Evolutionary conservation across 176 grass and related monocot genomes (phyloP), one percentile per base, ranked within the genome.

Genomic region (Secale cereale): DNA sequence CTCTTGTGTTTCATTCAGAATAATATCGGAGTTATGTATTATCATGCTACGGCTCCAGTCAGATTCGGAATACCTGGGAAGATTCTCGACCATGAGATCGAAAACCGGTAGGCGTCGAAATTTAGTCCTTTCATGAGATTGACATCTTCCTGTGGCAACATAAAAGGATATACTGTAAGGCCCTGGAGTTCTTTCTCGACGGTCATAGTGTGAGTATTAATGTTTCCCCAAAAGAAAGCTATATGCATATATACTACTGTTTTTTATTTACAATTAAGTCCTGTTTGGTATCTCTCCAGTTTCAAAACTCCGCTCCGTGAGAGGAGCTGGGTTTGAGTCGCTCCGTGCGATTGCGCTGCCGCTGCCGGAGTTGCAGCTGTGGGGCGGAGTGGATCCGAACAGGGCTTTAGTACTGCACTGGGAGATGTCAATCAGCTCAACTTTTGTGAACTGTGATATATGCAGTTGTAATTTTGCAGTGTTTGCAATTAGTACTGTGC

Each of bases 51-150:
- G 37, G 70, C n/a, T 29, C 27, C 41, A 61, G 35, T 25, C 19
- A 84, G 6, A 64, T 22, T 73, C 48, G 0, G 17, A 65, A 14
- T 79, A 88, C 86, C 86, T 73, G 86, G 81, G 56, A 93, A 93
- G 67, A 93, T 93, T 77, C 91, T 93, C 46, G 91, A 90, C 91
- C 91, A 93, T 50, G 91, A 93, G 77, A 93, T 90, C 32, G 88
- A 93, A 87, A 93, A 93, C 62, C 88, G 85, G 85, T 93, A 93
- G 7, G 81, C 91, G 29, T 93, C 91, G 59, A 93, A 93, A 22
- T 87, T 93, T 56, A 90, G 32, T 10, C 81, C 71, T 59, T 90
- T 83, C 88, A 90, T 90, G 83, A 90, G 79, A 66, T 90, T 29
- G 25, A 90, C 50, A 83, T 90, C 88, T 87, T 78, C 52, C 88